Base-by-base conservation (phyloP, 2,329 filamentous ascomycete species). In the Paecilomyces sp. region DNA sequence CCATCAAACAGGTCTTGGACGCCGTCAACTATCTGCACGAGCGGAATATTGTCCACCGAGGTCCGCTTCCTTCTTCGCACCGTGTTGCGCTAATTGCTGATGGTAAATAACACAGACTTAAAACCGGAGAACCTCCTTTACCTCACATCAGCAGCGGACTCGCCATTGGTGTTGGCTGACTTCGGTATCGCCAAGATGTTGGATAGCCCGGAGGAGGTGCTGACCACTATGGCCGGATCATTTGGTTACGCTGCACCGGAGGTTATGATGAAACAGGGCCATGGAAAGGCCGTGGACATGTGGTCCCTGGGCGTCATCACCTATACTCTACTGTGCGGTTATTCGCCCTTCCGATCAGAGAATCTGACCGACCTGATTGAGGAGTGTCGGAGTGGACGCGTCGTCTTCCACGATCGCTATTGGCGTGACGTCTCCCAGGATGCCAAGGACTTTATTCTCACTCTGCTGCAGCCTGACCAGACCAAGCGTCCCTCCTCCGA, bases 101-200 rank as follows among this genome's bases (percentile, higher is more conserved):
- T 9, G 24, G 64, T 61, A 33, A 64, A 50, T 47, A 18, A 2
- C 41, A 15, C 63, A 97, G 94, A 99, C 81, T 84, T 99, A 68
- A 99, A 99, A 78, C 94, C 94, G 28, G 94, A 99, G 76, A 99
- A 99, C 73, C 85, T 99, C 4, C 87, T 99, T 54, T 99, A 99
- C 75, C 86, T 96, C 56, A 96, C 90, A 63, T 85, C 83, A 65
- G 87, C 89, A 52, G 70, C 84, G 25, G 80, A 92, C 65, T 97
- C 94, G 13, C 87, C 92, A 64, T 85, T 99, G 28, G 92, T 99
- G 8, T 84, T 99, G 61, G 94, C 94, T 60, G 94, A 99, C 74
- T 99, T 99, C 70, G 94, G 95, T 73, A 99, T 99, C 72, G 94
- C 94, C 57, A 99, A 99, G 80, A 97, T 96, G 85, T 85, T 99